Evolutionary conservation across 306 rosid genomes (phyloP).

Genomic region (Hylodesmum podocarpum): DNA sequence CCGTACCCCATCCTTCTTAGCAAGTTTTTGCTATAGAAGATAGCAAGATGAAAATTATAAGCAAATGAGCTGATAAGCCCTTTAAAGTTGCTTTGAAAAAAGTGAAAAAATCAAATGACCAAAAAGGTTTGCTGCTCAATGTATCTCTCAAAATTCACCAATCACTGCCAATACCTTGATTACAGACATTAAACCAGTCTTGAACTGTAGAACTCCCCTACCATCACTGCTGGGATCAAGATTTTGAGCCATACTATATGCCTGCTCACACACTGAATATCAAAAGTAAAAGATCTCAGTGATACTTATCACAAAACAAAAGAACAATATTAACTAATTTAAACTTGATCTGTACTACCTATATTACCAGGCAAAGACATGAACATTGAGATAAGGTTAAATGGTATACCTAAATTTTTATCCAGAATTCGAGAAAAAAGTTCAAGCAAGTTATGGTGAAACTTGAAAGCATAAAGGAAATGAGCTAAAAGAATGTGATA

Average conservation of each 20-base stretch:
- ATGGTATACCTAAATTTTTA: not conserved
- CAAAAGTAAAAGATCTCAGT: slow-evolving; percentile 26
- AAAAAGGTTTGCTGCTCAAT: not conserved
- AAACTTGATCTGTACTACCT: not conserved
- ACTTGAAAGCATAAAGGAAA: slow-evolving; percentile 1
- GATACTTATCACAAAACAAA: not conserved
- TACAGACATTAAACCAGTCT: slow-evolving; percentile 91
- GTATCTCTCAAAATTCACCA: slow-evolving; percentile 12
- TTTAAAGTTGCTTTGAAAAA: not conserved
- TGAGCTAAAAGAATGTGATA: not conserved
- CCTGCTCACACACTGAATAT: slow-evolving; percentile 95
- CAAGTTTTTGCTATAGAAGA: slow-evolving; percentile 80
- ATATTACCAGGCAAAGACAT: slow-evolving; percentile 1
- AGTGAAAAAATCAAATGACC: not conserved
- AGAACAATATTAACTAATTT: not conserved
- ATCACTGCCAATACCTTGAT: slow-evolving; percentile 67
- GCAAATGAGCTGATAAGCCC: not conserved
- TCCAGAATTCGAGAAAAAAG: not conserved
- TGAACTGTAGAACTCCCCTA: slow-evolving; percentile 93
- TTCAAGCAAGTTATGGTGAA: not conserved
- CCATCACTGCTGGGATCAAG: slow-evolving; percentile 87
- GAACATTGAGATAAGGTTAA: not conserved
- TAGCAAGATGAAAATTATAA: slow-evolving; percentile 21
- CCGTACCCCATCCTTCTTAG: slow-evolving; percentile 70
- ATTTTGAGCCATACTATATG: slow-evolving; percentile 88